Conservation (phyloP, 345 rosid genomes). For the Eucalyptus albens region DNA sequence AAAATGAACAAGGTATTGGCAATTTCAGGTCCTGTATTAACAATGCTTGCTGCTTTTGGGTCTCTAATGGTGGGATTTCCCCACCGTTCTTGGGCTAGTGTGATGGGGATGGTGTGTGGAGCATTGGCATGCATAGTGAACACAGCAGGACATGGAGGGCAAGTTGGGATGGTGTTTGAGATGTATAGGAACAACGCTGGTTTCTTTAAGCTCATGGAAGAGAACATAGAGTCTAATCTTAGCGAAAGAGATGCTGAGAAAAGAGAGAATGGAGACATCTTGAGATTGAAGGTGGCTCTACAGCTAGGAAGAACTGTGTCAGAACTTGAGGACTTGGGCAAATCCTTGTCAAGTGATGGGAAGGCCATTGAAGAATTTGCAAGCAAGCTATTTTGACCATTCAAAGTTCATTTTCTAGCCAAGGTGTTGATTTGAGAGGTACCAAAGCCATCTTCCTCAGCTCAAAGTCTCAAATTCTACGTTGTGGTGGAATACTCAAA, state of each 20-base stretch:
- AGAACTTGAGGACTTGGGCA: constrained; percentile 20
- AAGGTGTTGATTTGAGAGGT: not conserved
- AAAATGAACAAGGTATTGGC: constrained; percentile 25
- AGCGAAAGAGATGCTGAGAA: constrained; percentile 10
- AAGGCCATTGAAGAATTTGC: constrained; percentile 20
- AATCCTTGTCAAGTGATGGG: not conserved
- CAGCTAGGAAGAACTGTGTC: constrained; percentile 38
- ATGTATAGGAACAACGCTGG: constrained; percentile 41
- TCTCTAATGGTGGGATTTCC: constrained; percentile 9
- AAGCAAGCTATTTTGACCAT: constrained; percentile 31
- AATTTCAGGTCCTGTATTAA: constrained; percentile 28
- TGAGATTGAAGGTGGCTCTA: constrained; percentile 22
- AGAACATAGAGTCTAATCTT: constrained; percentile 20
- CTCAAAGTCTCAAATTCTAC: not conserved
- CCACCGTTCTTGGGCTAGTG: constrained; percentile 1
- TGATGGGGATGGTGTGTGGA: constrained; percentile 20
- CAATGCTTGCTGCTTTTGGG: constrained; percentile 26
- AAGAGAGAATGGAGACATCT: constrained; percentile 30
- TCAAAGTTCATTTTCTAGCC: not conserved
- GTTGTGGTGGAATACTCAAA: not conserved
- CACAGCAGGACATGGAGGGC: constrained; percentile 34
- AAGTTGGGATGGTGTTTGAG: constrained; percentile 49
- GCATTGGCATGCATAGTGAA: constrained; percentile 23
- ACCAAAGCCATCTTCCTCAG: not conserved
- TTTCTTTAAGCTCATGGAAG: constrained; percentile 26